These are phyloP conservation scores for Diaporthe longicolla DNA, from an alignment of 2,329 filamentous ascomycete species.

Conservation along the genomic window DNA sequence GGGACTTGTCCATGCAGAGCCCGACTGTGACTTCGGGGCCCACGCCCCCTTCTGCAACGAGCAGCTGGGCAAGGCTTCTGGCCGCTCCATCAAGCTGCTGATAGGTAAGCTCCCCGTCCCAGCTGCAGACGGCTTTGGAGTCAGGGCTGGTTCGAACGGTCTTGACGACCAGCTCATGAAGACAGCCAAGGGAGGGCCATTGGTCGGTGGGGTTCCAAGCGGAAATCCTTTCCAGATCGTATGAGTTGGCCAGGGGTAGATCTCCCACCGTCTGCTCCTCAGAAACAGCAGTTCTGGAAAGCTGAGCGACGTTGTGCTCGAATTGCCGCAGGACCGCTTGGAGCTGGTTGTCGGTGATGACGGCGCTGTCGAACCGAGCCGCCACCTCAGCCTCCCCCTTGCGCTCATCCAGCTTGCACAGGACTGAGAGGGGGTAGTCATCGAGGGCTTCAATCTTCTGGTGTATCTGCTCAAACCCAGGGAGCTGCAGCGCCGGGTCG, in stretches of 20 bases:
- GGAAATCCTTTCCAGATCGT: background rate
- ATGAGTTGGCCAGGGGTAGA: background rate
- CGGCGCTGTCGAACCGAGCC: background rate
- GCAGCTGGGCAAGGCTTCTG: background rate
- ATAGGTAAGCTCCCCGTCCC: background rate
- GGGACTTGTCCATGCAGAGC: constrained; percentile 1
- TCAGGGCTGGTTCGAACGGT: background rate
- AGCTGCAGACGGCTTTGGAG: background rate
- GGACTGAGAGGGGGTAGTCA: background rate
- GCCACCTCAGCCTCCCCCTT: background rate
- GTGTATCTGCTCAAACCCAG: background rate
- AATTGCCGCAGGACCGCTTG: background rate
- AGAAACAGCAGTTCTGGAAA: background rate
- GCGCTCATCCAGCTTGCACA: background rate
- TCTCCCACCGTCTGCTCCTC: background rate
- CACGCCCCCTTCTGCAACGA: background rate
- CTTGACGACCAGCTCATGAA: background rate
- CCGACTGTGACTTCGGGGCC: background rate
- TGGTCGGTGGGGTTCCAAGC: background rate
- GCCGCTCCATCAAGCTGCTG: background rate
- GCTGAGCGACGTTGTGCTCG: background rate
- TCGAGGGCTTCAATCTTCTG: background rate
- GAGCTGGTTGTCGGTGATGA: background rate
- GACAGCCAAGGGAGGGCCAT: background rate
- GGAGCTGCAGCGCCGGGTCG: background rate